Evolutionary conservation across 1,284 basidiomycete genomes (phyloP).

Genomic region (Rugosomyces carneus): DNA sequence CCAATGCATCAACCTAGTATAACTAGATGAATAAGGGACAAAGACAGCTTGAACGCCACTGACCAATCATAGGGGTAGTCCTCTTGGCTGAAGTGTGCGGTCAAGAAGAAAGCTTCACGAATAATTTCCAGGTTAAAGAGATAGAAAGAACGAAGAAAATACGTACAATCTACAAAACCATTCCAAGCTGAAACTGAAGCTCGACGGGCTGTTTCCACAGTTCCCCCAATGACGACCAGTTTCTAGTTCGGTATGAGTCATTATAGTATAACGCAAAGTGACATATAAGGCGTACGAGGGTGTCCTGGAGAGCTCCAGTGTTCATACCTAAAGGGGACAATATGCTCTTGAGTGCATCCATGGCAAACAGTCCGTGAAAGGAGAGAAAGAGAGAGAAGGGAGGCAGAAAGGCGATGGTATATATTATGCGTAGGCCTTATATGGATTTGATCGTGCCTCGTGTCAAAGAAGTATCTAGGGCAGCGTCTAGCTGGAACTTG

Average conservation of each 20-base stretch:
- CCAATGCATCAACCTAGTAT: conserved; percentile 76
- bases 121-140: neutral
- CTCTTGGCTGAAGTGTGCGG: conserved; percentile 79
- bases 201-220: conserved; percentile 68
- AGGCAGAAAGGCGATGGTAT: conserved; percentile 21
- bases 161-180: conserved; percentile 77
- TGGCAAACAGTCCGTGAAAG: conserved; percentile 27
- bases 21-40: conserved; percentile 6
- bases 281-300: conserved; percentile 37
- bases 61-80: conserved; percentile 83
- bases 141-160: neutral
- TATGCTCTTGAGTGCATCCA: conserved; percentile 57
- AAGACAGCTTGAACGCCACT: conserved; percentile 18
- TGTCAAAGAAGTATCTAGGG: conserved; percentile 28
- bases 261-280: conserved; percentile 2
- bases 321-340: conserved; percentile 55
- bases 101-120: conserved; percentile 71
- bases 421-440: conserved; percentile 34
- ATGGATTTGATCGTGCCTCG: conserved; percentile 34
- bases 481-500: conserved; percentile 19
- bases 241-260: conserved; percentile 37
- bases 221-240: conserved; percentile 75
- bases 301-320: conserved; percentile 56
- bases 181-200: conserved; percentile 79
- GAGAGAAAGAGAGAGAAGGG: conserved; percentile 25